These are phyloP conservation scores for Arabidopsis arenosa DNA, from an alignment of 345 rosid genomes.

Conservation along the genomic window DNA sequence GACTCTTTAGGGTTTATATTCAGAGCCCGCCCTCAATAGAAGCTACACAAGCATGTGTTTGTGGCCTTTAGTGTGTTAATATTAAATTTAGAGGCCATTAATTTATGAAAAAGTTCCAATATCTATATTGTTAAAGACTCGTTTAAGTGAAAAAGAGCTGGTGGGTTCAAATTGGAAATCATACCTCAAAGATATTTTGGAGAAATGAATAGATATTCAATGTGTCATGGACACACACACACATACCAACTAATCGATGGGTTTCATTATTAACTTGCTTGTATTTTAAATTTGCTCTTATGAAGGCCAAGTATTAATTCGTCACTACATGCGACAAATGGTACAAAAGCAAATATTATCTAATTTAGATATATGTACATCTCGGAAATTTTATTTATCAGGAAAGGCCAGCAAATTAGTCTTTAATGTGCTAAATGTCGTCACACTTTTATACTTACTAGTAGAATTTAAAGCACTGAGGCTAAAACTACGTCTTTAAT, in stretches of 20 bases:
- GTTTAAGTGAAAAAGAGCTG: neutral
- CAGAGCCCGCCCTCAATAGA: neutral
- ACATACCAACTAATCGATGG: neutral
- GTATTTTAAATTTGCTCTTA: neutral
- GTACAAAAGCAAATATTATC: slow-evolving; percentile 1
- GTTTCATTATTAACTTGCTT: neutral
- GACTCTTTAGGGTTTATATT: neutral
- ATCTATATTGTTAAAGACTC: neutral
- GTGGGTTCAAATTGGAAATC: neutral
- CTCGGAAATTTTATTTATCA: neutral
- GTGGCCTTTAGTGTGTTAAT: neutral
- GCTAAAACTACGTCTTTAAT: neutral
- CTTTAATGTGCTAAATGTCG: neutral
- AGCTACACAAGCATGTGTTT: neutral
- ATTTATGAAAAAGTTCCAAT: neutral
- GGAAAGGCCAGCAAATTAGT: neutral
- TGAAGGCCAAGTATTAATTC: neutral
- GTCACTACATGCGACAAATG: slow-evolving; percentile 11
- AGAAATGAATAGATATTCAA: neutral
- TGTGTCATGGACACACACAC: neutral
- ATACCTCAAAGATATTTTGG: neutral
- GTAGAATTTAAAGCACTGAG: neutral
- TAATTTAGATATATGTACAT: neutral
- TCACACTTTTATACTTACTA: neutral
- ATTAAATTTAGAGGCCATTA: neutral